These are phyloP conservation scores for Mortierella sp. DNA, from an alignment of 371 early-diverging fungal species.

Conservation along the genomic window DNA sequence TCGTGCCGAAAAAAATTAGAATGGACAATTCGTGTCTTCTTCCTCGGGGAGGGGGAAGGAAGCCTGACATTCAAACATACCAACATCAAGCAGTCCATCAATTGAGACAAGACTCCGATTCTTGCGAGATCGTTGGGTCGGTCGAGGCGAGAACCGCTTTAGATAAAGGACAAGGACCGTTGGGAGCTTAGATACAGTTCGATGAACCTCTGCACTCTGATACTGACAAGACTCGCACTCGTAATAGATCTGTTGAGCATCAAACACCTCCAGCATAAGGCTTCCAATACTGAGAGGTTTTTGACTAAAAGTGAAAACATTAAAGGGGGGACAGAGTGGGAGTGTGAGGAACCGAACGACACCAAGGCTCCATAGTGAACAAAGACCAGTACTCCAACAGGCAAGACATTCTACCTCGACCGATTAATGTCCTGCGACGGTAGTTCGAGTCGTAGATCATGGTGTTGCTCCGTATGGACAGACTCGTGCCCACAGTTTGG, in stretches of 20 bases:
- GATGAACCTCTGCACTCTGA: conserved; percentile 21
- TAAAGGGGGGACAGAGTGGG: not conserved
- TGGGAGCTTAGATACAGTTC: conserved; percentile 28
- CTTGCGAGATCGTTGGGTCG: conserved; percentile 22
- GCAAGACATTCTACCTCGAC: conserved; percentile 14
- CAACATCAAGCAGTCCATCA: conserved; percentile 31
- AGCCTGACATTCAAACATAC: conserved; percentile 13
- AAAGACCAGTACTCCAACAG: no score
- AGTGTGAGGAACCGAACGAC: not conserved
- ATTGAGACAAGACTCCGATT: conserved; percentile 25
- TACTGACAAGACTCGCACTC: conserved; percentile 25
- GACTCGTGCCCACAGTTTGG: conserved; percentile 21
- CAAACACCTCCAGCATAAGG: conserved; percentile 31
- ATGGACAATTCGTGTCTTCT: no score
- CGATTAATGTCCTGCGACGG: conserved; percentile 13
- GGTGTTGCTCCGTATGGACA: conserved; percentile 27
- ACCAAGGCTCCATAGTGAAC: no score
- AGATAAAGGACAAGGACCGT: conserved; percentile 30
- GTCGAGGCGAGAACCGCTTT: conserved; percentile 26
- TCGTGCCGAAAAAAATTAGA: no score
- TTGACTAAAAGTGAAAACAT: conserved; percentile 9
- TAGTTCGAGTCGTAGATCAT: conserved; percentile 31
- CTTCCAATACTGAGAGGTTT: conserved; percentile 22
- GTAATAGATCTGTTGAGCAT: conserved; percentile 14
- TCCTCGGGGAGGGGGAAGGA: no score